phyloP scores from a whole-genome alignment of 495 filamentous ascomycete species.

The Parmelia sp. region DNA sequence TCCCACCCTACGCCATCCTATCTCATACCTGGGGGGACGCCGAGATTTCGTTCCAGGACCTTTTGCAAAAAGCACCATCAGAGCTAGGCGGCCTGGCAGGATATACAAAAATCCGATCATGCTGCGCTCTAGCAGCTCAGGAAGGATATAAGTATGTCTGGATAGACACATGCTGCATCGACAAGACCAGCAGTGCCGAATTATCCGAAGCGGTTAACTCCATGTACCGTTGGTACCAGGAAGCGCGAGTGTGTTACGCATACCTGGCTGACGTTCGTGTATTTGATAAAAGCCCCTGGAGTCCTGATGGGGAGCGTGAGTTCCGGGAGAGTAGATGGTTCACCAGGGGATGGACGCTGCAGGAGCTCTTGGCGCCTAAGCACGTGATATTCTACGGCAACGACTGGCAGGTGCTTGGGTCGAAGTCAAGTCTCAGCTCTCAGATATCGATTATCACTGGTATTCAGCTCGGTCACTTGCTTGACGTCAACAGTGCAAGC shows the following conservation, averaged over 20 bases:
- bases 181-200: slow-evolving; percentile 38
- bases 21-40: slow-evolving; percentile 36
- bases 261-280: slow-evolving; percentile 32
- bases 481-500: neutral
- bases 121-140: slow-evolving; percentile 22
- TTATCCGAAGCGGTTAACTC: slow-evolving; percentile 41
- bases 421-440: slow-evolving; percentile 20
- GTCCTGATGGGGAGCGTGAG: neutral
- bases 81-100: slow-evolving; percentile 9
- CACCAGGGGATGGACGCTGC: slow-evolving; percentile 36
- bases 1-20: slow-evolving; percentile 35
- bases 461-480: slow-evolving; percentile 14
- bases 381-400: slow-evolving; percentile 24
- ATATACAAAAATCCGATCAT: slow-evolving; percentile 24
- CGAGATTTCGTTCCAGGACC: slow-evolving; percentile 33
- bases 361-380: slow-evolving; percentile 33
- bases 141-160: slow-evolving; percentile 21
- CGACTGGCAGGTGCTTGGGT: slow-evolving; percentile 26
- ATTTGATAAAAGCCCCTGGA: neutral
- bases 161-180: slow-evolving; percentile 37
- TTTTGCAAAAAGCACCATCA: neutral
- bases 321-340: slow-evolving; percentile 32
- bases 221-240: slow-evolving; percentile 40
- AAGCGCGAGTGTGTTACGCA: slow-evolving; percentile 32
- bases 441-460: slow-evolving; percentile 23